Percentiles rank a stretch among this genome's conserved stretches.
Conservation (phyloP, 305 asterid genomes). For the Ilex paraguariensis region DNA sequence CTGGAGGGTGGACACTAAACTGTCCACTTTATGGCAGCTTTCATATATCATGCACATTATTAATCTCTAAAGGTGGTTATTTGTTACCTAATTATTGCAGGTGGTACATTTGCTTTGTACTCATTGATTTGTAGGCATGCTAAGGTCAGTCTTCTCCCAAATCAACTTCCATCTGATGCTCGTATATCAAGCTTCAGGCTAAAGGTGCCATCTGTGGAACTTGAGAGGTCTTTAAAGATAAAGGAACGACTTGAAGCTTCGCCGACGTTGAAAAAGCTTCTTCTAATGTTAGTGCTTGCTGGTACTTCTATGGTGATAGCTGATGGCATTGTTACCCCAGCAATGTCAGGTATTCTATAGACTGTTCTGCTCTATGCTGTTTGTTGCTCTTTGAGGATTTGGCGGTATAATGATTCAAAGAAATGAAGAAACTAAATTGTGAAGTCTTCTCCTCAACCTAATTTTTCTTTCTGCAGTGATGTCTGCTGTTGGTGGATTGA, state of each 20-base stretch:
- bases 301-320: slow-evolving; percentile 99
- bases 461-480: slow-evolving; percentile 57
- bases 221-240: slow-evolving; percentile 93
- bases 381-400: slow-evolving; percentile 18
- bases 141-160: slow-evolving; percentile 94
- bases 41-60: slow-evolving; percentile 10
- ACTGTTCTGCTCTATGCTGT: slow-evolving; percentile 14
- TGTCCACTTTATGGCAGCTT: not conserved
- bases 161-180: slow-evolving; percentile 94
- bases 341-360: slow-evolving; percentile 82
- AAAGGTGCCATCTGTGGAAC: slow-evolving; percentile 97
- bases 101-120: slow-evolving; percentile 98
- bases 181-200: slow-evolving; percentile 97
- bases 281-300: slow-evolving; percentile 90
- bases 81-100: slow-evolving; percentile 46
- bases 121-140: slow-evolving; percentile 99
- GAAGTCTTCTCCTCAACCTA: not conserved
- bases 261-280: slow-evolving; percentile 74
- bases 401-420: slow-evolving; percentile 15
- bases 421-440: not conserved
- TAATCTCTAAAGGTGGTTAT: slow-evolving; percentile 8
- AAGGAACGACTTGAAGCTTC: slow-evolving; percentile 95
- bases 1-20: slow-evolving; percentile 4
- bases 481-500: slow-evolving; percentile 96
- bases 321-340: slow-evolving; percentile 98